These are phyloP conservation scores for Geranium incanum DNA, from an alignment of 441 rosid species.

Conservation along the genomic window DNA sequence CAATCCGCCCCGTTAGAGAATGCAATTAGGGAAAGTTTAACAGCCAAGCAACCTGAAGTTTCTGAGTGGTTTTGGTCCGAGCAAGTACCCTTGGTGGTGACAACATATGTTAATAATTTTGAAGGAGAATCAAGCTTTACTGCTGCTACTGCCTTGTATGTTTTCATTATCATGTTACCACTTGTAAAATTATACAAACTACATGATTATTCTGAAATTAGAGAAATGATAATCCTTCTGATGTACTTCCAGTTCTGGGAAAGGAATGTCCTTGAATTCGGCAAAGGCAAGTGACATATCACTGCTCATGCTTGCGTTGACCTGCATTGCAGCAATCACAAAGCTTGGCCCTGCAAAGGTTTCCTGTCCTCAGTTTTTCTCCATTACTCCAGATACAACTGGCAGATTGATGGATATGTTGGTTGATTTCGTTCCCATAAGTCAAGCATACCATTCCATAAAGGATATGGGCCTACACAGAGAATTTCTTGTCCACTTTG, in stretches of 20 bases:
- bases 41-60: slow-evolving; percentile 68
- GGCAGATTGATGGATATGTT: slow-evolving; percentile 89
- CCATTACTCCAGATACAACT: slow-evolving; percentile 61
- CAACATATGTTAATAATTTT: slow-evolving; percentile 63
- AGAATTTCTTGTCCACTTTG: slow-evolving; percentile 95
- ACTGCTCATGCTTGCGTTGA: slow-evolving; percentile 74
- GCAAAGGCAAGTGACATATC: slow-evolving; percentile 59
- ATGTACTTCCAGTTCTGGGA: slow-evolving; percentile 44
- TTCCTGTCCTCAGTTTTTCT: slow-evolving; percentile 66
- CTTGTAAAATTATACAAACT: slow-evolving; percentile 17
- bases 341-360: slow-evolving; percentile 87
- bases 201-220: slow-evolving; percentile 21
- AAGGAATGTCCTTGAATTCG: slow-evolving; percentile 39
- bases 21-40: slow-evolving; percentile 72
- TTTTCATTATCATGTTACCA: slow-evolving; percentile 19
- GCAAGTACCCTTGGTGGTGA: slow-evolving; percentile 61
- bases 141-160: slow-evolving; percentile 65
- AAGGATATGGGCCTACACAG: slow-evolving; percentile 68
- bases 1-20: slow-evolving; percentile 79
- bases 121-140: slow-evolving; percentile 60
- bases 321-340: slow-evolving; percentile 74
- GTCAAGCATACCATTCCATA: slow-evolving; percentile 57
- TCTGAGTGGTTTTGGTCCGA: slow-evolving; percentile 85
- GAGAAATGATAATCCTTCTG: slow-evolving; percentile 18
- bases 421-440: slow-evolving; percentile 63